Conservation (phyloP, 768 basidiomycete genomes). For the Mycena vitilis region DNA sequence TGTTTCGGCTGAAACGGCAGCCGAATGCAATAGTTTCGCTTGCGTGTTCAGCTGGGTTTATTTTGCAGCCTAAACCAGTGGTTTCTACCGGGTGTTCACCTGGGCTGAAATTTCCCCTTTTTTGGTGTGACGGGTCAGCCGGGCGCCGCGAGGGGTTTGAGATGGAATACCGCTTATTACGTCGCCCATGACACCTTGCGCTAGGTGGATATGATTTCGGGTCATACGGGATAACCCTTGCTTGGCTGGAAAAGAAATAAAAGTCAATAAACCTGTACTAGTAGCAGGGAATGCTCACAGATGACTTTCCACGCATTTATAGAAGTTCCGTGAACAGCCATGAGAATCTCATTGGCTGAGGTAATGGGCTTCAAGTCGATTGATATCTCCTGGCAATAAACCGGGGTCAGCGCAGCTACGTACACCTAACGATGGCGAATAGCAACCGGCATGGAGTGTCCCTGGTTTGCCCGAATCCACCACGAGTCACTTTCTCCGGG, state of each 20-base stretch:
- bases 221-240: constrained; percentile 73
- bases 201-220: constrained; percentile 82
- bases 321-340: constrained; percentile 76
- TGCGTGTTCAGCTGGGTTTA: no score
- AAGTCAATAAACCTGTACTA: constrained; percentile 12
- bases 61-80: no score
- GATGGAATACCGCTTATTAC: constrained; percentile 64
- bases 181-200: constrained; percentile 64
- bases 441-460: constrained; percentile 58
- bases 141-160: no score
- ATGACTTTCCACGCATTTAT: constrained; percentile 66
- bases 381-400: constrained; percentile 49
- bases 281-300: constrained; percentile 57
- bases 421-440: no score
- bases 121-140: neutral
- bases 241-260: constrained; percentile 48
- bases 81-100: no score
- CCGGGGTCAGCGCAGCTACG: neutral
- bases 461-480: constrained; percentile 82
- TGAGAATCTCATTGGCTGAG: constrained; percentile 57
- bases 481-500: constrained; percentile 48
- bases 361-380: constrained; percentile 56
- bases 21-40: no score
- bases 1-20: no score
- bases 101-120: no score